Conservation (phyloP, 2,329 filamentous ascomycete species). For the Cladosporium sp. region DNA sequence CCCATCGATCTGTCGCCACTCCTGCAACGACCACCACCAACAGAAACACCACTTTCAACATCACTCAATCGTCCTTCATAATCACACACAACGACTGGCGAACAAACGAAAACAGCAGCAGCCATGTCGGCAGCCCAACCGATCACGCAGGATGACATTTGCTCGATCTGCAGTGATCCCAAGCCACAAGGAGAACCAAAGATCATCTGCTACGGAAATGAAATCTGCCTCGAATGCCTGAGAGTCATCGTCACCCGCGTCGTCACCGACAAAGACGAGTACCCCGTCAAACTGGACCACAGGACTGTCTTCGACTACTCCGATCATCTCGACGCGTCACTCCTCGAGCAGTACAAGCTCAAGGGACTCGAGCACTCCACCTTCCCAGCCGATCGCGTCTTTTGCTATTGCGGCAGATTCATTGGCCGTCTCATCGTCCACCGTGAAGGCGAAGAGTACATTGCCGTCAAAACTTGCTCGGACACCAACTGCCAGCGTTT, state of each 20-base stretch:
- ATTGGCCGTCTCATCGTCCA: neutral
- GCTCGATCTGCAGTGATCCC: neutral
- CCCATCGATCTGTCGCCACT: neutral
- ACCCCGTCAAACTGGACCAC: neutral
- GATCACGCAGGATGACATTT: neutral
- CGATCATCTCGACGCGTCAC: neutral
- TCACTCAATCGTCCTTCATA: neutral
- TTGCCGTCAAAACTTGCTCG: neutral
- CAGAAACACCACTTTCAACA: neutral
- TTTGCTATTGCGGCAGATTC: constrained; percentile 2
- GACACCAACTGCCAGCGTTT: neutral
- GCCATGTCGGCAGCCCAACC: neutral
- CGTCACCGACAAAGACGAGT: neutral
- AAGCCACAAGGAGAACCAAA: neutral
- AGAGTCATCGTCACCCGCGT: neutral
- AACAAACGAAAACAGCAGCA: neutral
- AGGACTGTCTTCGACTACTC: neutral
- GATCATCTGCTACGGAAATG: neutral
- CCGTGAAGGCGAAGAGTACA: neutral
- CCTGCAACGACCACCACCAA: neutral
- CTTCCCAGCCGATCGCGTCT: neutral
- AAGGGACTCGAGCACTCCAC: neutral
- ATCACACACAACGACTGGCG: neutral
- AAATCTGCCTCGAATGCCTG: neutral
- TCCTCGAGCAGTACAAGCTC: neutral